Evolutionary conservation across 2,329 filamentous ascomycete species (phyloP).

Genomic region (Trichoderma koningiopsis): DNA sequence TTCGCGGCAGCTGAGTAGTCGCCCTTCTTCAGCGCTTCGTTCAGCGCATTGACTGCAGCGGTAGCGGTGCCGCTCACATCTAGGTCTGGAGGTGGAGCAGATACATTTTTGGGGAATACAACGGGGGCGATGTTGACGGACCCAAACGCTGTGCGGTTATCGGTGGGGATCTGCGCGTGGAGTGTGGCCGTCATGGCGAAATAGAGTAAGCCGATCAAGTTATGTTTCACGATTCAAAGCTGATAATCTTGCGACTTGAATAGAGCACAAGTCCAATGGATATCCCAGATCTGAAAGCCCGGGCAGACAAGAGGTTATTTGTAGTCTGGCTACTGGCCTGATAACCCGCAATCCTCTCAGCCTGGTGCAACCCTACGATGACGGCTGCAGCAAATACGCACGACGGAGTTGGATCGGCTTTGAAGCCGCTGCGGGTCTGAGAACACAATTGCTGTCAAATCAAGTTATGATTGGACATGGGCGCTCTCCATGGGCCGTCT

Average conservation of each 20-base stretch:
- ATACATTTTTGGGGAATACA: constrained; percentile 43
- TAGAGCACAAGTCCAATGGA: neutral
- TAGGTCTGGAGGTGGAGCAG: constrained; percentile 29
- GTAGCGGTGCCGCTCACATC: constrained; percentile 44
- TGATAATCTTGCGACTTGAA: neutral
- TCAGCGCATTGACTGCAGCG: constrained; percentile 44
- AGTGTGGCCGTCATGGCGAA: constrained; percentile 17
- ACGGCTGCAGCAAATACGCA: neutral
- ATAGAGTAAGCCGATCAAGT: neutral
- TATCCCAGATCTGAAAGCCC: neutral
- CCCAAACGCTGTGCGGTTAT: constrained; percentile 37
- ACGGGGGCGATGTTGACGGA: constrained; percentile 56
- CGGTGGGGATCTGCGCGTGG: constrained; percentile 5
- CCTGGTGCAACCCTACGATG: neutral
- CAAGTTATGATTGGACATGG: neutral
- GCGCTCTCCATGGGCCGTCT: neutral
- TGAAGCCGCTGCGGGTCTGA: neutral
- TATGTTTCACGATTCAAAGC: neutral
- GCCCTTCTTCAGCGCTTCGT: constrained; percentile 41
- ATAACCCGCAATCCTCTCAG: neutral
- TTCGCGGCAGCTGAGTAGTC: constrained; percentile 40
- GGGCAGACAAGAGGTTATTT: neutral
- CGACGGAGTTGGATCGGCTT: neutral
- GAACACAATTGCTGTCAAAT: neutral
- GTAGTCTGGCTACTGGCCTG: neutral